Conservation (phyloP, 2,329 filamentous ascomycete species). For the Neophaeococcomyces aloes region DNA sequence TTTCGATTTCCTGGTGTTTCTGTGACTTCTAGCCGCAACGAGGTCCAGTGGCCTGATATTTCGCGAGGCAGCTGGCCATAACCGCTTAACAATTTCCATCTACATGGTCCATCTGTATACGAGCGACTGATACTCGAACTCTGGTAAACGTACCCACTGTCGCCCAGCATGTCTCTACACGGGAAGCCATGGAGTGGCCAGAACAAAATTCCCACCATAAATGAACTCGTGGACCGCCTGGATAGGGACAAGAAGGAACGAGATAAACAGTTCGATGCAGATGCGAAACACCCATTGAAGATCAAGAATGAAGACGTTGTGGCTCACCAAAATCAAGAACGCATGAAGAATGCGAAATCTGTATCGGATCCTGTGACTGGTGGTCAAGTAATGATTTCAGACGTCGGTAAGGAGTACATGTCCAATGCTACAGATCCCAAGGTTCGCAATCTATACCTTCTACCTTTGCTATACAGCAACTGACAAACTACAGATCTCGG, state of each 20-base stretch:
- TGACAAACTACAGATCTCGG: slow-evolving; percentile 48
- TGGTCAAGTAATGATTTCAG: slow-evolving; percentile 73
- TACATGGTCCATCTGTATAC: no score
- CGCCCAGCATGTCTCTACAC: slow-evolving; percentile 23
- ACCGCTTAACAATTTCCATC: no score
- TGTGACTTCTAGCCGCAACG: no score
- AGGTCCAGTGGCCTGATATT: no score
- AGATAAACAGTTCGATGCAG: slow-evolving; percentile 53
- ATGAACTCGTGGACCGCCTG: slow-evolving; percentile 67
- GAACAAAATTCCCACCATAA: slow-evolving; percentile 80
- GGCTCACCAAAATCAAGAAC: slow-evolving; percentile 39
- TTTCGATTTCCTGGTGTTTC: no score
- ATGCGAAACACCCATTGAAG: slow-evolving; percentile 28
- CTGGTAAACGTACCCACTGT: background rate
- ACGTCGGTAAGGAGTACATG: slow-evolving; percentile 61
- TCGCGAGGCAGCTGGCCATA: no score
- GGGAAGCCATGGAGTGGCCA: slow-evolving; percentile 68
- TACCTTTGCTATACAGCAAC: slow-evolving; percentile 1
- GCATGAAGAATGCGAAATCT: slow-evolving; percentile 40
- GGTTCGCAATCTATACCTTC: slow-evolving; percentile 31
- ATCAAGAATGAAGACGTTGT: slow-evolving; percentile 29
- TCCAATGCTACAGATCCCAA: slow-evolving; percentile 61
- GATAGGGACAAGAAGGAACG: slow-evolving; percentile 69
- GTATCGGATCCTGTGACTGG: slow-evolving; percentile 87
- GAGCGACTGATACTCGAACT: no score